Conservation (phyloP, 163 green algal species). For the Chlamydomonas reinhardtii region DNA sequence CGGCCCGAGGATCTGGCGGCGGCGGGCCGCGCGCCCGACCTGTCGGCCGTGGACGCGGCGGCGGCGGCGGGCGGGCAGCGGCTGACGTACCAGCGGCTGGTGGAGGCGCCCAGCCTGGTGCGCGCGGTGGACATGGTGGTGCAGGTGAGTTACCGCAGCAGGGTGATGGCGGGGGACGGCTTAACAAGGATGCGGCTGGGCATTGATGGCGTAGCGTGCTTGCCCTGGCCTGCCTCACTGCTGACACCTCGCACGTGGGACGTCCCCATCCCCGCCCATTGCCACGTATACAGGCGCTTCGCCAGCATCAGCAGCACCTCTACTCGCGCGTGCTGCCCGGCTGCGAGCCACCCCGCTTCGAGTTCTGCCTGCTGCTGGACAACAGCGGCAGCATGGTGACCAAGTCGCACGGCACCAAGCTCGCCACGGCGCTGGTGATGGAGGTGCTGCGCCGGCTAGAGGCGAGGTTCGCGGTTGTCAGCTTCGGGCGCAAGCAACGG, state of each 20-base stretch:
- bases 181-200: too few relatives aligned
- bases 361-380: slow-evolving; percentile 60
- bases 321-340: slow-evolving; percentile 6
- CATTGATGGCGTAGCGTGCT: too few relatives aligned
- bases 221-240: too few relatives aligned
- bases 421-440: slow-evolving; percentile 58
- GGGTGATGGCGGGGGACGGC: too few relatives aligned
- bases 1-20: background rate
- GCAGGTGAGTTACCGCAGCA: background rate
- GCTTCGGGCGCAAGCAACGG: slow-evolving; percentile 53
- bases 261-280: too few relatives aligned
- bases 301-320: slow-evolving; percentile 29
- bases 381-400: slow-evolving; percentile 63
- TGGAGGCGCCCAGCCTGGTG: slow-evolving; percentile 41
- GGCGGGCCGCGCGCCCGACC: background rate
- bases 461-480: slow-evolving; percentile 52
- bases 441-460: slow-evolving; percentile 58
- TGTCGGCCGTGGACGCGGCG: background rate
- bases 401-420: slow-evolving; percentile 48
- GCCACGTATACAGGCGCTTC: slow-evolving; percentile 10
- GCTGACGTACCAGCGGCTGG: slow-evolving; percentile 58
- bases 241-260: too few relatives aligned
- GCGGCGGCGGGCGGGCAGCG: slow-evolving; percentile 2
- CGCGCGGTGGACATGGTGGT: slow-evolving; percentile 20
- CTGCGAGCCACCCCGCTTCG: slow-evolving; percentile 32